These are phyloP conservation scores for Sporormia fimetaria DNA, from an alignment of 495 filamentous ascomycete species.

Conservation along the genomic window DNA sequence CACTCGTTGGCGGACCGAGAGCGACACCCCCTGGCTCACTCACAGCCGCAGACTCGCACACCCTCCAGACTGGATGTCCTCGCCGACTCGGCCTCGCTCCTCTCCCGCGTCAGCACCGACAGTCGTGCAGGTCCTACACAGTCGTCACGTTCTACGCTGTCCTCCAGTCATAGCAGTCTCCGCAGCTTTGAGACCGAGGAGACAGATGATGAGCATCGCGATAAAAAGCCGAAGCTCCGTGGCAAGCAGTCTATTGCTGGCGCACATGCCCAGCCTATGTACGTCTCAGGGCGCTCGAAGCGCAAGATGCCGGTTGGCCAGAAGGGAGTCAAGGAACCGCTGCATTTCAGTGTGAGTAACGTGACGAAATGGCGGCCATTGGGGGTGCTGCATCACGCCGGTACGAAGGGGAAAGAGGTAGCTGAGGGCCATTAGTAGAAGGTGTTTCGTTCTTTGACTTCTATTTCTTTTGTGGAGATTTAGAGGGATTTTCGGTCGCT, in stretches of 20 bases:
- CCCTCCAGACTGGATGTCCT: conserved; percentile 23
- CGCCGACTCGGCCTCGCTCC: conserved; percentile 23
- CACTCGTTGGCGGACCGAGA: too few species aligned
- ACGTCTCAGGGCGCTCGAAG: conserved; percentile 25
- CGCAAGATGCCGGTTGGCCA: conserved; percentile 25
- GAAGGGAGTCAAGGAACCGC: conserved; percentile 23
- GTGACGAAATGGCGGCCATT: conserved; percentile 22
- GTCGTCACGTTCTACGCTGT: conserved; percentile 3
- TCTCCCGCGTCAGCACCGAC: conserved; percentile 2
- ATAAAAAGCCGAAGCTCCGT: conserved; percentile 26
- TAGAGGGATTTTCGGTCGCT: too few species aligned
- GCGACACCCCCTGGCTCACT: too few species aligned
- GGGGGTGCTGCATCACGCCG: conserved; percentile 12
- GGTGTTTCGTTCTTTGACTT: too few species aligned
- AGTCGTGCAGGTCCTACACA: conserved; percentile 5
- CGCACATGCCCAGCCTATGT: conserved; percentile 12
- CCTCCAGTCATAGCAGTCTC: conserved; percentile 23
- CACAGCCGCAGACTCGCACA: too few species aligned
- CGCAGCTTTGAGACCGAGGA: conserved; percentile 25
- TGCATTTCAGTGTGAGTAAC: conserved; percentile 23
- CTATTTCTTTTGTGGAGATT: too few species aligned
- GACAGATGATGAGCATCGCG: conserved; percentile 24
- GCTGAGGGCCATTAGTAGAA: too few species aligned
- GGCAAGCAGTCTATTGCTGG: conserved; percentile 23
- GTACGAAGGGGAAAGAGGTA: conserved; percentile 21